These are phyloP conservation scores for Ilex asprella DNA, from an alignment of 257 asterid species.

Conservation along the genomic window DNA sequence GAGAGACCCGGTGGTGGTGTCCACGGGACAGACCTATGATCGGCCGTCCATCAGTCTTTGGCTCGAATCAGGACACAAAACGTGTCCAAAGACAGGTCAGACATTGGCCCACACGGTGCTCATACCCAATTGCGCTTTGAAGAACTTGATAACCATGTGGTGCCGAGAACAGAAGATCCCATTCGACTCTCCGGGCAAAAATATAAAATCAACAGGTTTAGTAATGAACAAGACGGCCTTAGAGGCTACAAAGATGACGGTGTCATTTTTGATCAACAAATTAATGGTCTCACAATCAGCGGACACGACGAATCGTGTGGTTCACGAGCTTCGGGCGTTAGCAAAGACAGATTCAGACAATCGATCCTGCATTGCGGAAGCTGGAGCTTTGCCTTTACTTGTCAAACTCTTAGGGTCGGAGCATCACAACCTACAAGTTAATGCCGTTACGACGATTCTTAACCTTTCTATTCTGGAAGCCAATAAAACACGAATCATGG, in stretches of 20 bases:
- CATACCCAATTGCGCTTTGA: constrained; percentile 54
- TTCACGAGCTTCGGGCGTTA: constrained; percentile 69
- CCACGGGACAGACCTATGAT: constrained; percentile 88
- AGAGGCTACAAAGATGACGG: constrained; percentile 80
- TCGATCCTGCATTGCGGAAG: constrained; percentile 72
- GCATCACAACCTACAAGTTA: constrained; percentile 61
- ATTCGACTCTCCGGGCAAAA: constrained; percentile 41
- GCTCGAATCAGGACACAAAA: constrained; percentile 80
- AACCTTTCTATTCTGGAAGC: constrained; percentile 77
- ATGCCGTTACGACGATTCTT: constrained; percentile 76
- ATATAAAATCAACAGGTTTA: constrained; percentile 26
- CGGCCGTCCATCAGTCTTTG: constrained; percentile 53
- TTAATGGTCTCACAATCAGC: constrained; percentile 44
- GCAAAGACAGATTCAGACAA: constrained; percentile 79
- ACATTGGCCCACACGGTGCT: constrained; percentile 51
- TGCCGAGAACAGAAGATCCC: constrained; percentile 78
- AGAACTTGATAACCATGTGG: constrained; percentile 73
- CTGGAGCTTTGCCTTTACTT: constrained; percentile 64
- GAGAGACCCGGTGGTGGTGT: constrained; percentile 80
- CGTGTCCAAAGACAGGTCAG: constrained; percentile 91
- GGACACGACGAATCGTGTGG: constrained; percentile 49
- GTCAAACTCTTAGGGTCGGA: constrained; percentile 54
- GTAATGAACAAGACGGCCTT: constrained; percentile 56
- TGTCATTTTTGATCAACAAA: constrained; percentile 51
- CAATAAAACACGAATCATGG: constrained; percentile 66